Evolutionary conservation across 306 rosid species (phyloP).

Genomic region (Vigna nakashimae): DNA sequence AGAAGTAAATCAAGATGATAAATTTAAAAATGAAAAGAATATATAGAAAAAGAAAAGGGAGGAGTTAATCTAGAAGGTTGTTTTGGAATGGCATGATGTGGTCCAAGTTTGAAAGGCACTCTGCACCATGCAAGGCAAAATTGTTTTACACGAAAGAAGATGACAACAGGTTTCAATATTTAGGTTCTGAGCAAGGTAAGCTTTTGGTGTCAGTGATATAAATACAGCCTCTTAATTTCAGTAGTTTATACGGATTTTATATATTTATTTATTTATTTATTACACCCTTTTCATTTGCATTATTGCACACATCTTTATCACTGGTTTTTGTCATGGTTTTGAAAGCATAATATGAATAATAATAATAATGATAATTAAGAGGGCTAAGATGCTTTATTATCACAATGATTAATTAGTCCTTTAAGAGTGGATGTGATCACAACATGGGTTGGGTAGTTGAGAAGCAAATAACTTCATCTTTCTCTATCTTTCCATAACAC

Average conservation of each 20-base stretch:
- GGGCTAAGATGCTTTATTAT: conserved; percentile 62
- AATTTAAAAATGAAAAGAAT: too few species aligned
- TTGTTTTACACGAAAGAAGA: conserved; percentile 31
- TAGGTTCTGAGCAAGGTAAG: conserved; percentile 16
- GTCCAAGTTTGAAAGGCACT: conserved; percentile 48
- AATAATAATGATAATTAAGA: conserved; percentile 17
- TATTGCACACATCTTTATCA: conserved; percentile 51
- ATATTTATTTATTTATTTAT: neutral
- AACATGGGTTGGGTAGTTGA: conserved; percentile 78
- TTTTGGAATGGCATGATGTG: conserved; percentile 32
- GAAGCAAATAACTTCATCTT: conserved; percentile 64
- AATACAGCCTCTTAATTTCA: conserved; percentile 37
- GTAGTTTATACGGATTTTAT: conserved; percentile 43
- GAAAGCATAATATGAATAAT: conserved; percentile 11
- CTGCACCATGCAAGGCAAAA: conserved; percentile 20
- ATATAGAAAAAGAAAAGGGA: too few species aligned
- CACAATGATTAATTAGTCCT: conserved; percentile 53
- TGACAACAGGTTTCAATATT: conserved; percentile 42
- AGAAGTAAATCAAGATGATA: too few species aligned
- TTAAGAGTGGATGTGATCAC: conserved; percentile 52
- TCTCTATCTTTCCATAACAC: conserved; percentile 51
- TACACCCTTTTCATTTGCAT: conserved; percentile 41
- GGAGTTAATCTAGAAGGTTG: neutral
- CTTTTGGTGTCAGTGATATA: conserved; percentile 37
- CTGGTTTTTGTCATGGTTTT: conserved; percentile 29